These are phyloP conservation scores for Acer campestre DNA, from an alignment of 345 rosid genomes.

Conservation along the genomic window DNA sequence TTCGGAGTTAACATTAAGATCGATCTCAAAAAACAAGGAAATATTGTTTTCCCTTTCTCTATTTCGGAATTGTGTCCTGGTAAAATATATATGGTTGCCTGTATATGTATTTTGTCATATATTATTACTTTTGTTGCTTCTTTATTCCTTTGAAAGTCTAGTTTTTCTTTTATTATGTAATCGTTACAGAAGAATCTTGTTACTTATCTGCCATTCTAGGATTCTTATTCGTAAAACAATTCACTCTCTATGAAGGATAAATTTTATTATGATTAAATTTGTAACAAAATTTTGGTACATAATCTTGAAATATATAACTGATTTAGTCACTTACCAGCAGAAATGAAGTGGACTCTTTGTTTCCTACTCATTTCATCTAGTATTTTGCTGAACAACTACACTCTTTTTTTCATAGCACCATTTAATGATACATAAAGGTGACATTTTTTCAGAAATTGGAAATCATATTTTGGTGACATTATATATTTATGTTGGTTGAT, in stretches of 20 bases:
- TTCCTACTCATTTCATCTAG: not conserved
- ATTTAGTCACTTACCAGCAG: not conserved
- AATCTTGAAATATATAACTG: not conserved
- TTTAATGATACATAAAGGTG: not conserved
- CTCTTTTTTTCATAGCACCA: no score
- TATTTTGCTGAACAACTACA: not conserved
- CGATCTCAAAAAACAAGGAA: not conserved
- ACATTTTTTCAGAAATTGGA: not conserved
- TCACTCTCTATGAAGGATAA: not conserved
- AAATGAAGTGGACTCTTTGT: not conserved
- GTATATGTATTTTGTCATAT: no score
- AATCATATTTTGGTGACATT: not conserved
- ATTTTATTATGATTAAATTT: not conserved
- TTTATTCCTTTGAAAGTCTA: not conserved
- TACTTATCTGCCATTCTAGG: not conserved
- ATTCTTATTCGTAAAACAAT: not conserved
- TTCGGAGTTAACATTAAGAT: no score
- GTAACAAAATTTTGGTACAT: not conserved
- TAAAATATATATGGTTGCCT: not conserved
- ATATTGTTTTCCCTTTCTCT: no score
- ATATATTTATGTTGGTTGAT: conserved; percentile 21
- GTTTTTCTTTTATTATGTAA: not conserved
- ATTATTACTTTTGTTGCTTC: not conserved
- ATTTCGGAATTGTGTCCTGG: no score
- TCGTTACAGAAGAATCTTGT: not conserved